Evolutionary conservation across 192 early-diverging fungal genomes (phyloP), one percentile per base, ranked within the genome.

Genomic region (Obelidium mucronatum): DNA sequence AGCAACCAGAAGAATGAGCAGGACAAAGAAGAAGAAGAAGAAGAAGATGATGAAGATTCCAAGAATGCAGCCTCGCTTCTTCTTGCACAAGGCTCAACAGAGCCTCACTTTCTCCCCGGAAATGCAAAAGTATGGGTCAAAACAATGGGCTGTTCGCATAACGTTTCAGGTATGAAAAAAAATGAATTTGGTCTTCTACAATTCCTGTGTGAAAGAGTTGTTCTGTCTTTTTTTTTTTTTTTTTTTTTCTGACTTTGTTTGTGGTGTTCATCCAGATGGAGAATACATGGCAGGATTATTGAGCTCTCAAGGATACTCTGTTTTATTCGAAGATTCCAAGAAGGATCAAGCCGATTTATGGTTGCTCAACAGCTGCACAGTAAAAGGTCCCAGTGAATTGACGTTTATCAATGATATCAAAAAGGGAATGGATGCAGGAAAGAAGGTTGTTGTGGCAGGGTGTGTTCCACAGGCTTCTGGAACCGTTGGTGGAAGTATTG

Each of bases 361-460:
- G 88, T 67, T 90, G n/a, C 80, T 90, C 19, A 90, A 90, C 74
- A 87, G 85, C 17, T 90, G 88, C 78, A 86, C 88, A 15, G 88
- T 90, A 24, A 90, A 90, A 73, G 85, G 83, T 28, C 88, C 88
- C 15, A 83, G 81, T 35, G 87, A 90, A 74, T 77, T 81, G 62
- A 78, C 87, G 1, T 90, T 90, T 67, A 73, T 87, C 31, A 85
- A 86, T 44, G 88, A 87, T 26, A 85, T 90, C 39, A 74, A 79
- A 24, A 59, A 76, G 54, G 88, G 85, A 2, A 61, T 71, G 60
- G 78, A 69, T n/a, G 40, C 28, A 19, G 84, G 86, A 17, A 89
- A 87, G 58, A 83, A 82, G 65, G 80, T 90, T 22, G 84, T 90
- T 8, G 82, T 90, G 34, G 84, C 88, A 26, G 88, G 88, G 4